Base-by-base conservation (phyloP, 768 basidiomycete genomes). In the Suillus brevipes region DNA sequence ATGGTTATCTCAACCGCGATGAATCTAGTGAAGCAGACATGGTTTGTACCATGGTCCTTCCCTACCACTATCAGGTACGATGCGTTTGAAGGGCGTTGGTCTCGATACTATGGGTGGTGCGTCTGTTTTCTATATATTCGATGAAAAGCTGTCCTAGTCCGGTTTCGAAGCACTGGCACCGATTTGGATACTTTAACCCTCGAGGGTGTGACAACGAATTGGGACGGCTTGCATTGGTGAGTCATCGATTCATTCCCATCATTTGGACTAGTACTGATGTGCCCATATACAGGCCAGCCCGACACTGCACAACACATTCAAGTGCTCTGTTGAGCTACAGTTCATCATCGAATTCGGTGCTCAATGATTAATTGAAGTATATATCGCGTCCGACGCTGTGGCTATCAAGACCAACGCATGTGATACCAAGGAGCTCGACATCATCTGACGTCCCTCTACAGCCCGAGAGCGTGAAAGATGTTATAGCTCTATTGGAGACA, bases 161-260 rank as follows among this genome's bases (percentile, higher is more conserved):
- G n/a, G 36, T 55, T 16, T 55, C 5, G 45, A n/a, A 84, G 82
- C 71, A 77, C 62, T 83, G 81, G 82, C 82, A 83, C 66, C 80
- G 80, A 72, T 84, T 82, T 82, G 82, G 83, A 1, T 78, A 81
- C 53, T 67, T 13, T 28, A 28, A 25, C n/a, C n/a, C n/a, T n/a
- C n/a, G n/a, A n/a, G n/a, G n/a, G n/a, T n/a, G n/a, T n/a, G n/a
- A n/a, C n/a, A n/a, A n/a, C n/a, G n/a, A n/a, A n/a, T n/a, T n/a
- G n/a, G n/a, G n/a, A n/a, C n/a, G n/a, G n/a, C n/a, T n/a, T n/a
- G n/a, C n/a, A n/a, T 49, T 5, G 47, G 47, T 23, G 25, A 50
- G 25, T 16, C 23, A 28, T 50, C 0, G 0, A 28, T 9, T 50
- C 14, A 13, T 49, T 4, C 12, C 2, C 3, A 14, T 16, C 3